Conservation (phyloP, 768 basidiomycete species). For the Pisolithus microcarpus region DNA sequence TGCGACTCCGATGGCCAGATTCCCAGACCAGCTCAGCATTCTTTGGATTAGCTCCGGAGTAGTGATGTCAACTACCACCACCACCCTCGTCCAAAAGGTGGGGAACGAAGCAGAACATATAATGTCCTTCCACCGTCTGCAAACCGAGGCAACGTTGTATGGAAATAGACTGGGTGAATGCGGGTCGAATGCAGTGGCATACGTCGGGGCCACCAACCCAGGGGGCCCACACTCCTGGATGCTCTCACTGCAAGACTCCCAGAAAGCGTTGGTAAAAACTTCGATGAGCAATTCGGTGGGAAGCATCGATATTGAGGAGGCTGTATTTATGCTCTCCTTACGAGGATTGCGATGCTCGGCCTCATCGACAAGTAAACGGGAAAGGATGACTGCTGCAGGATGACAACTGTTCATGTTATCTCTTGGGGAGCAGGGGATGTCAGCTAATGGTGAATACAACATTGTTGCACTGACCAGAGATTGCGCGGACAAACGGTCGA, state of each 20-base stretch:
- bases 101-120: constrained; percentile 1
- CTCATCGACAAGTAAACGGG: background rate
- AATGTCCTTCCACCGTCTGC: background rate
- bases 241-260: background rate
- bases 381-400: background rate
- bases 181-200: background rate
- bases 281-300: constrained; percentile 1
- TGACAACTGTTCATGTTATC: background rate
- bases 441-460: too few relatives aligned
- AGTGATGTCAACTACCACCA: background rate
- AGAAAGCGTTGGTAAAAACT: background rate
- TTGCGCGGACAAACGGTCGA: too few relatives aligned
- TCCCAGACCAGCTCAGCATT: constrained; percentile 1
- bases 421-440: too few relatives aligned
- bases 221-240: background rate
- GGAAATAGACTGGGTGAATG: constrained; percentile 1
- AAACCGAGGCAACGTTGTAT: constrained; percentile 2
- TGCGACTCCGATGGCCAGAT: background rate
- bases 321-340: background rate
- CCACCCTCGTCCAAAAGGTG: background rate
- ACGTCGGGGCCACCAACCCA: background rate
- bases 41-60: background rate
- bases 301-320: background rate
- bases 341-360: background rate
- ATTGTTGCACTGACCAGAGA: too few relatives aligned